phyloP scores from a whole-genome alignment of 306 rosid genomes.

The Trifolium fragiferum region DNA sequence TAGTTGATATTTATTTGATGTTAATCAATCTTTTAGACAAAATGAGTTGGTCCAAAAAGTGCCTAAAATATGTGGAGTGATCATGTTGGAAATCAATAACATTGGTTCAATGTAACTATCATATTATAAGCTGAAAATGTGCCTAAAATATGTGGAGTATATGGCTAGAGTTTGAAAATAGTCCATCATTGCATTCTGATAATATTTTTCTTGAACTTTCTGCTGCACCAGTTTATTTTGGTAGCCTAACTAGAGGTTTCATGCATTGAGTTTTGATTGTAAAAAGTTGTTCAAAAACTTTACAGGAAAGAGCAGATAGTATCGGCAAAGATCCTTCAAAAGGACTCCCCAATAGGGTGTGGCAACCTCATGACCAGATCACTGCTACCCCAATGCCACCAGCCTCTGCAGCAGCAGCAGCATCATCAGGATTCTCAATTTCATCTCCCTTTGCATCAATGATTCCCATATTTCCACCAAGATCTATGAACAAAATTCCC shows the following conservation, averaged over 20 bases:
- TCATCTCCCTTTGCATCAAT: slow-evolving; percentile 57
- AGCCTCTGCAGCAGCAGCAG: slow-evolving; percentile 82
- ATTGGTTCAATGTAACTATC: not conserved
- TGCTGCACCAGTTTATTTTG: not conserved
- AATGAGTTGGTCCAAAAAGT: not conserved
- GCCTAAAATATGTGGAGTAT: not conserved
- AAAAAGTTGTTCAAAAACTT: slow-evolving; percentile 28
- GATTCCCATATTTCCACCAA: slow-evolving; percentile 58
- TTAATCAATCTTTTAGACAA: slow-evolving; percentile 18
- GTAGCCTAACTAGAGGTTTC: not conserved
- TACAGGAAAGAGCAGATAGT: slow-evolving; percentile 76
- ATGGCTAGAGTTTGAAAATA: slow-evolving; percentile 23
- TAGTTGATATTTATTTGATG: not conserved
- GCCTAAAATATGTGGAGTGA: slow-evolving; percentile 26
- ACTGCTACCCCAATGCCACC: slow-evolving; percentile 63
- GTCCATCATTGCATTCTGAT: slow-evolving; percentile 6
- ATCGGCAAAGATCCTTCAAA: slow-evolving; percentile 64
- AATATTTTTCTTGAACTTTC: not conserved
- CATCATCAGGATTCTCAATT: slow-evolving; percentile 99
- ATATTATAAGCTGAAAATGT: not conserved
- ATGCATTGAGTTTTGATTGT: not conserved
- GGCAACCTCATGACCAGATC: slow-evolving; percentile 80
- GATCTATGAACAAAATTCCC: slow-evolving; percentile 49
- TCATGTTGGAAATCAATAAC: not conserved
- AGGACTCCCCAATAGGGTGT: slow-evolving; percentile 68